Conservation (phyloP, 2,329 filamentous ascomycete species). For the Penicillium vulpinum region DNA sequence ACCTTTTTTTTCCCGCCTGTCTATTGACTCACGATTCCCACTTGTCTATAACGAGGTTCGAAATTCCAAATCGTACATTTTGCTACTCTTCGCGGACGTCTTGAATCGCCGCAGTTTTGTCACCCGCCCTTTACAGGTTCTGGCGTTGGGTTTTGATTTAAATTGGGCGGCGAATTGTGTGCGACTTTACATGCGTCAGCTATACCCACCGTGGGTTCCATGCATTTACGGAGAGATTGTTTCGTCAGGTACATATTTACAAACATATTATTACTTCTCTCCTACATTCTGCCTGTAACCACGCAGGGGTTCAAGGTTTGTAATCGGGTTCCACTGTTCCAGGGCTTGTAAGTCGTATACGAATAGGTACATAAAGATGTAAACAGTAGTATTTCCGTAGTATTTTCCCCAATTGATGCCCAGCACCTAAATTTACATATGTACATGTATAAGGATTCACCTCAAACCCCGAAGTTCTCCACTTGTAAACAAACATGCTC, state of each 20-base stretch:
- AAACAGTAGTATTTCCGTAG: too few species aligned
- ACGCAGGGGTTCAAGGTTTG: background rate
- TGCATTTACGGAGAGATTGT: constrained; percentile 12
- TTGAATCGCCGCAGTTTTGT: constrained; percentile 10
- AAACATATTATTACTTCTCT: constrained; percentile 13
- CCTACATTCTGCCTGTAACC: constrained; percentile 2
- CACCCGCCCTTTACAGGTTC: constrained; percentile 22
- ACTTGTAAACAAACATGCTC: too few species aligned
- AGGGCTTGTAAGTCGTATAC: background rate
- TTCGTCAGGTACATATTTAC: constrained; percentile 24
- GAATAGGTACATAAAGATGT: too few species aligned
- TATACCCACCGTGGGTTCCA: constrained; percentile 13
- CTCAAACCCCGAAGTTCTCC: too few species aligned
- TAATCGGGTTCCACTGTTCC: background rate
- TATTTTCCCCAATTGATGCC: too few species aligned
- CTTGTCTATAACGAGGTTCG: constrained; percentile 28
- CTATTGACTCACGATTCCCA: constrained; percentile 29
- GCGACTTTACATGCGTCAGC: constrained; percentile 14
- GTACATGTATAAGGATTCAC: too few species aligned
- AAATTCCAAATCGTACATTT: constrained; percentile 24
- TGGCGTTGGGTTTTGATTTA: constrained; percentile 22
- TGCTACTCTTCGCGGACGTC: constrained; percentile 16
- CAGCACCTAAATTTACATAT: too few species aligned
- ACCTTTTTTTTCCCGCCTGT: constrained; percentile 20
- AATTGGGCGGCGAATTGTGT: constrained; percentile 8